Base-by-base conservation (phyloP, 2,329 filamentous ascomycete genomes). In the Metarhizium brunneum region DNA sequence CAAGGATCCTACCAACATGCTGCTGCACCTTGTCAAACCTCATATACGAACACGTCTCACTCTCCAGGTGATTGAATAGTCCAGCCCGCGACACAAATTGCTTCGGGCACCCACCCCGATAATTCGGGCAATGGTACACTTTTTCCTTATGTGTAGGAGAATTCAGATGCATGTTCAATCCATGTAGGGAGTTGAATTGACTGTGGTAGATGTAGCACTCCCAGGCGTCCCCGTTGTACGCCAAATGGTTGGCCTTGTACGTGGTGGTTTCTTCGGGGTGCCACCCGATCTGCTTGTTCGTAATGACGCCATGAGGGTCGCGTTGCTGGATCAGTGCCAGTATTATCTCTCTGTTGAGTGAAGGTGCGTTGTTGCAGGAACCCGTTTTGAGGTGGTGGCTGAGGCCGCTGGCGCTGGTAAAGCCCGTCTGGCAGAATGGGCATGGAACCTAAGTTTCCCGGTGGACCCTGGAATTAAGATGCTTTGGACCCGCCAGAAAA, bases 311-410 rank as follows among this genome's bases (percentile, higher is more conserved):
- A 6, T 68, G 50, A 0, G 72, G 69, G 56, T 85, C 81, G 2
- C 71, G 69, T 29, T 63, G 57, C 1, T 73, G 73, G 13, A 84
- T 65, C n/a, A 73, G 60, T 0, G 61, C 56, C 62, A 76, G 76
- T 18, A 85, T 70, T 10, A 59, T 64, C 10, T 80, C 73, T 16
- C 77, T 76, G 63, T 78, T 74, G 2, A 83, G 30, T 2, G 60
- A 54, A 0, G 62, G 66, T 0, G 80, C 77, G 0, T 63, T 63
- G 0, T 71, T 69, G 56, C 83, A 86, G 0, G 70, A 65, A n/a
- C 77, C 76, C 0, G 63, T 66, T 59, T 86, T 83, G 2, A 85
- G 64, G 59, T 86, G 79, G 62, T 82, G 71, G 0, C 69, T 63
- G 2, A 84, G 58, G 11, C 80, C 82, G 1, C 76, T 79, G 2